Evolutionary conservation across 257 asterid species (phyloP).

Genomic region (Ballota nigra): DNA sequence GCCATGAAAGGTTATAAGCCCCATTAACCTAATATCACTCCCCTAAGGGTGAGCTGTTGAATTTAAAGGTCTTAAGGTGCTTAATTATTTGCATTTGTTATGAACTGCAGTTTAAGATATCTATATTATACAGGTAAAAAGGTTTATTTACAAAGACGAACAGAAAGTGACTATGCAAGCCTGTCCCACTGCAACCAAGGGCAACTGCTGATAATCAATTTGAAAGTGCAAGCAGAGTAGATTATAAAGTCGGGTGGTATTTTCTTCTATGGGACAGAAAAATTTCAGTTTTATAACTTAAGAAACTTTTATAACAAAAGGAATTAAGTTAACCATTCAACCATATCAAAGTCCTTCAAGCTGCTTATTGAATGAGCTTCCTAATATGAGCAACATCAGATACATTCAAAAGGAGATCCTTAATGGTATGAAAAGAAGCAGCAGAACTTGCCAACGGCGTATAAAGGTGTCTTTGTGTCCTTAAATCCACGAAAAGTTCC

Average conservation of each 20-base stretch:
- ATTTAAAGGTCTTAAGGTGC: slow-evolving; percentile 4
- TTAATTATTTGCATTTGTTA: background rate
- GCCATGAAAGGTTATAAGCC: background rate
- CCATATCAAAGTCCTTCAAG: background rate
- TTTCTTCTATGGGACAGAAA: background rate
- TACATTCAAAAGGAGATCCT: background rate
- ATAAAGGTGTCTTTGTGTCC: slow-evolving; percentile 93
- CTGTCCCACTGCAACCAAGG: background rate
- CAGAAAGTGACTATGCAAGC: background rate
- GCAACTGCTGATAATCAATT: background rate
- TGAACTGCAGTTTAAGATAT: background rate
- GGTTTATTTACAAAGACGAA: background rate
- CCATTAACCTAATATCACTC: background rate
- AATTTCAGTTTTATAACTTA: background rate
- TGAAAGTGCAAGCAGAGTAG: background rate
- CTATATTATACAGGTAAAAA: background rate
- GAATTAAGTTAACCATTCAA: background rate
- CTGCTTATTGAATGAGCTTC: background rate
- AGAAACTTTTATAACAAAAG: background rate
- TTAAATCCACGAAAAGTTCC: slow-evolving; percentile 95
- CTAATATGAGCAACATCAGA: slow-evolving; percentile 4
- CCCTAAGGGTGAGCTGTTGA: background rate
- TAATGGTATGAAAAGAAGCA: background rate
- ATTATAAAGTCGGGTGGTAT: background rate
- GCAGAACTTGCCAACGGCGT: slow-evolving; percentile 70